Evolutionary conservation across 768 basidiomycete genomes (phyloP).

Genomic region (Obba rivulosa): DNA sequence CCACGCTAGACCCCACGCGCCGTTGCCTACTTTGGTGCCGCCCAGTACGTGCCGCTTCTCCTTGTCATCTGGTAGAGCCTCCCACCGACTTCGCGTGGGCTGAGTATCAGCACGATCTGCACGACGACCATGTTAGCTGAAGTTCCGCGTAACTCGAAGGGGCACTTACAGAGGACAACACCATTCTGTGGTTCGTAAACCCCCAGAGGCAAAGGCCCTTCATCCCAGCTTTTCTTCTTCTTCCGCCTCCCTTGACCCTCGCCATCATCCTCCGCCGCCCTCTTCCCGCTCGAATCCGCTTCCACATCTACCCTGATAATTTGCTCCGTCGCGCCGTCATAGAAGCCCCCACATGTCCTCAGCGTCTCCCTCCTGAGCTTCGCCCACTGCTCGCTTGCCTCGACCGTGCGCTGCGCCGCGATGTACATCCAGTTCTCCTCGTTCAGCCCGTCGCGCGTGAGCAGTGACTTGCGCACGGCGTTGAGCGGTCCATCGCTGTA

Average conservation of each 20-base stretch:
- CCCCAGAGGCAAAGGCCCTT: constrained; percentile 46
- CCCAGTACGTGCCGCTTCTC: constrained; percentile 49
- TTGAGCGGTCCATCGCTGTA: constrained; percentile 85
- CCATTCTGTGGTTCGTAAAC: constrained; percentile 82
- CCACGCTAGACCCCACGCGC: constrained; percentile 79
- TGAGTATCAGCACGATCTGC: constrained; percentile 77
- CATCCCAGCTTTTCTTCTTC: constrained; percentile 21
- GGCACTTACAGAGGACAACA: constrained; percentile 56
- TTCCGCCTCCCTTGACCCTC: constrained; percentile 17
- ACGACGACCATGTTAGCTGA: neutral
- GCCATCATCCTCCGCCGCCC: constrained; percentile 21
- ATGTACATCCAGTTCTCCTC: constrained; percentile 93
- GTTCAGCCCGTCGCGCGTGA: constrained; percentile 75
- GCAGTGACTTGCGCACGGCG: constrained; percentile 73
- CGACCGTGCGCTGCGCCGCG: constrained; percentile 60
- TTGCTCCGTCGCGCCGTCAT: constrained; percentile 18
- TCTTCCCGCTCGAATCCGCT: constrained; percentile 7
- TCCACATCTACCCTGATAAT: neutral
- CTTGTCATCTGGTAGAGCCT: constrained; percentile 42
- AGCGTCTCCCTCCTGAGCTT: constrained; percentile 51
- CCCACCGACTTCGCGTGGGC: constrained; percentile 60
- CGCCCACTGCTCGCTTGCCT: constrained; percentile 61
- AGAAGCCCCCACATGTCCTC: constrained; percentile 45
- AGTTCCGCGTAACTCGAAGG: neutral
- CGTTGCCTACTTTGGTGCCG: constrained; percentile 70